Base-by-base conservation (phyloP, 345 rosid genomes). In the Brassica napus region DNA sequence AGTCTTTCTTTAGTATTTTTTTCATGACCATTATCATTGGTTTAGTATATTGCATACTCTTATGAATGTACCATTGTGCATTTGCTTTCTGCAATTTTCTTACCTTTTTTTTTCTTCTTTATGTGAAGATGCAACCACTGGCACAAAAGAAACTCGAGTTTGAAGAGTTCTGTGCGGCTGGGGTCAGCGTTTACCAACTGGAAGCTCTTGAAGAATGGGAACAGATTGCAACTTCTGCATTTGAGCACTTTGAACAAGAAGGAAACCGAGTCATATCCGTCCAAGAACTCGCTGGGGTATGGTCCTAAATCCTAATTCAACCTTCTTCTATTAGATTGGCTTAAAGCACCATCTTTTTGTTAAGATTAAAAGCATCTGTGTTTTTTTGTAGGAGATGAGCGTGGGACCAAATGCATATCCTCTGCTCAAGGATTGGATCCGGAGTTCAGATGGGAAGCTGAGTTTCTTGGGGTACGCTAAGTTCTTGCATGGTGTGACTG, bases 181-280 rank as follows among this genome's bases (percentile, higher is more conserved):
- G 97, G 23, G 86, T 89, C 72, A 93, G 97, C 28, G 81, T 85
- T 23, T 84, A 95, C 84, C 98, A 93, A 78, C 89, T 93, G 2
- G 99, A 93, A 85, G 99, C 92, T 18, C 87, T 82, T 18, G 93
- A 90, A 74, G 89, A 83, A 71, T 95, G 99, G 99, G 99, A 93
- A 75, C 86, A 82, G 65, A 85, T 91, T 63, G 94, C 93, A 28
- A 82, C 82, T 65, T 73, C 74, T 54, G 98, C 97, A 15, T 95
- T 89, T 64, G 92, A 90, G 77, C 87, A 87, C 83, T 95, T 95
- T 49, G 99, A 95, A 59, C 83, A 63, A 5, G 97, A 95, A 79
- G 97, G 99, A 81, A 95, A 95, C 84, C 88, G 90, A 30, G 77
- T 76, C 66, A 87, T 93, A 82, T 88, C 97, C 0, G 81, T 89